Evolutionary conservation across 139 green algal genomes (phyloP).

Genomic region (Volvox africanus): DNA sequence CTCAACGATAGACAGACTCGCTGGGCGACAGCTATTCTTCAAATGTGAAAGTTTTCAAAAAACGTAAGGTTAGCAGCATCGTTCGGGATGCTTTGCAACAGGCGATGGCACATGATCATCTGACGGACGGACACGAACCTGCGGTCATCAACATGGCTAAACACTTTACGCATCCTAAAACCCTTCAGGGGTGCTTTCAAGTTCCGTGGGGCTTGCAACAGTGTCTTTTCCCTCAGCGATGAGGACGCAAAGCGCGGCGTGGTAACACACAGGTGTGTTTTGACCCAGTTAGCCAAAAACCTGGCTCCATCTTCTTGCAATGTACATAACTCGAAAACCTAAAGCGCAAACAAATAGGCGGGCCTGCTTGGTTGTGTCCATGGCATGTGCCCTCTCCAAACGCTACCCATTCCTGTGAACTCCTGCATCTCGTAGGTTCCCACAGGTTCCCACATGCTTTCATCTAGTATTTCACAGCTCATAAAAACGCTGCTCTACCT

Average conservation of each 20-base stretch:
- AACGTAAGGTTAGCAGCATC: conserved; percentile 26
- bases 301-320: no score
- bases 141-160: background rate
- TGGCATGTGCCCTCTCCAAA: no score
- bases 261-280: conserved; percentile 72
- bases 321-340: no score
- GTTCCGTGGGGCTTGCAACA: conserved; percentile 79
- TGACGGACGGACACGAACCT: background rate
- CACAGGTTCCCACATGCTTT: no score
- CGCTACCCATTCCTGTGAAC: no score
- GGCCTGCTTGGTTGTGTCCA: no score
- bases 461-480: no score
- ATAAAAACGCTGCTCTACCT: no score
- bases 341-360: no score
- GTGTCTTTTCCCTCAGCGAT: conserved; percentile 68
- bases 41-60: conserved; percentile 83
- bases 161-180: background rate
- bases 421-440: no score
- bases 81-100: background rate
- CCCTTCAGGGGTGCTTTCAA: conserved; percentile 74
- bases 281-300: no score
- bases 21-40: conserved; percentile 66
- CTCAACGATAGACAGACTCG: background rate
- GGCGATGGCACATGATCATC: background rate
- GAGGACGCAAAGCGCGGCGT: conserved; percentile 70